Percentiles rank a stretch among this genome's conserved stretches.
These are phyloP conservation scores for Cryptococcus maquisensis DNA, from an alignment of 1,284 basidiomycete genomes.

Conservation along the genomic window DNA sequence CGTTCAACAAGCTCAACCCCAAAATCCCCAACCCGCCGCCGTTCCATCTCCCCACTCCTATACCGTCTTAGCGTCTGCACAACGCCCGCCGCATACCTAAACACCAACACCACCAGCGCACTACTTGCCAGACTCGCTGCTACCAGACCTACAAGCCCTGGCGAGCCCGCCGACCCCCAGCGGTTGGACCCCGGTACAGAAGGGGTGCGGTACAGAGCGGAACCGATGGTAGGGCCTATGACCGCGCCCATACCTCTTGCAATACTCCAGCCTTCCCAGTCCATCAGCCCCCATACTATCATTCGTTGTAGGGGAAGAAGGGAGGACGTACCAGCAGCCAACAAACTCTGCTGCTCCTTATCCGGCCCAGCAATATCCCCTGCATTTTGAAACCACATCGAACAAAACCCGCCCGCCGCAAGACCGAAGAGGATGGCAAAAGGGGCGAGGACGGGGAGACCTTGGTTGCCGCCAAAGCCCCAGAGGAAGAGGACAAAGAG, in stretches of 20 bases:
- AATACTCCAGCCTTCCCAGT: no score
- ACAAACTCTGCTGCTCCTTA: slow-evolving; percentile 16
- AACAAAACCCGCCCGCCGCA: slow-evolving; percentile 19
- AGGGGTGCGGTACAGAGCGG: slow-evolving; percentile 13
- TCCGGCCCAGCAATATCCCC: slow-evolving; percentile 18
- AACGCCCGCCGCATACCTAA: background rate
- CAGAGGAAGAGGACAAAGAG: slow-evolving; percentile 19
- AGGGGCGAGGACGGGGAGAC: slow-evolving; percentile 16
- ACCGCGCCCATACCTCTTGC: slow-evolving; percentile 16
- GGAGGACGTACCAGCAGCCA: no score
- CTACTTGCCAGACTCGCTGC: slow-evolving; percentile 20
- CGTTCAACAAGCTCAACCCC: no score
- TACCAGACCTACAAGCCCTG: slow-evolving; percentile 19
- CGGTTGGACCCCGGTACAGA: background rate
- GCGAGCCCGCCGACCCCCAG: slow-evolving; percentile 26
- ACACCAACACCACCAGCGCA: slow-evolving; percentile 12
- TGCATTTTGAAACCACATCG: slow-evolving; percentile 25
- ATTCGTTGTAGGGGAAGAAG: no score
- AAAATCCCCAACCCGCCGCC: no score
- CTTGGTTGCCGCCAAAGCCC: slow-evolving; percentile 16
- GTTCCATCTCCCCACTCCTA: no score
- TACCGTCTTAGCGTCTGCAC: no score
- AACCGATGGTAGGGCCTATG: slow-evolving; percentile 20
- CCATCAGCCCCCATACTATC: no score
- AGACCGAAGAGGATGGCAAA: slow-evolving; percentile 23